Evolutionary conservation across 768 basidiomycete species (phyloP), one percentile per base, ranked within the genome.

Genomic region (Leccinum imitatum): DNA sequence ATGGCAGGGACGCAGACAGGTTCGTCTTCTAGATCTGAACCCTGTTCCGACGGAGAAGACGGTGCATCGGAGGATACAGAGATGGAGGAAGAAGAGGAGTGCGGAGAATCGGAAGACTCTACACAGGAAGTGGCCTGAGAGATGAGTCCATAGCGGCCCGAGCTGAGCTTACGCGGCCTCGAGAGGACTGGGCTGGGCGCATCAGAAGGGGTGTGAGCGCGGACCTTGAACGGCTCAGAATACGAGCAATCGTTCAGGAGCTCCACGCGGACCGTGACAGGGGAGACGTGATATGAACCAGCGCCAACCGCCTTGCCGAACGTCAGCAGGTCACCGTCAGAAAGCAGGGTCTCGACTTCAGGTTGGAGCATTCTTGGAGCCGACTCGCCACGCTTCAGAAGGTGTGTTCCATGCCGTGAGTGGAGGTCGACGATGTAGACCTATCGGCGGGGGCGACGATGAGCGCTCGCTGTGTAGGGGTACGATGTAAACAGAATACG

Each of bases 351-450:
- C 30, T 87, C 82, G 7, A 79, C 76, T 64, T 87, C 85, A 14
- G 87, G 77, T 50, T 76, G 74, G 21, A 92, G 75, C 60, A 69
- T 76, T 67, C 69, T 83, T 1, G 84, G 77, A 10, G 77, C 64
- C 1, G 73, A 61, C 53, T 89, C 86, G 33, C 79, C 81, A 39
- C 77, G 72, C 63, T 82, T 83, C 61, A 80, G 77, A 56, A 92
- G 69, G 63, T 89, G 83, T 0, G 90, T 92, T 3, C 90, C 90
- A 69, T 93, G 90, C 64, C 90, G 90, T 1, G 89, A 91, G 57
- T 79, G 75, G 17, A 86, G 76, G 77, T 92, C 90, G 62, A 84
- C 82, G 69, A 91, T 72, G 67, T 86, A 88, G 11, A 82, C 85
- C 90, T 91, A 30, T 48, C 23, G 13, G 7, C 2, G 23, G 15